These are phyloP conservation scores for Vigna angularis DNA, from an alignment of 306 rosid genomes.

Conservation along the genomic window DNA sequence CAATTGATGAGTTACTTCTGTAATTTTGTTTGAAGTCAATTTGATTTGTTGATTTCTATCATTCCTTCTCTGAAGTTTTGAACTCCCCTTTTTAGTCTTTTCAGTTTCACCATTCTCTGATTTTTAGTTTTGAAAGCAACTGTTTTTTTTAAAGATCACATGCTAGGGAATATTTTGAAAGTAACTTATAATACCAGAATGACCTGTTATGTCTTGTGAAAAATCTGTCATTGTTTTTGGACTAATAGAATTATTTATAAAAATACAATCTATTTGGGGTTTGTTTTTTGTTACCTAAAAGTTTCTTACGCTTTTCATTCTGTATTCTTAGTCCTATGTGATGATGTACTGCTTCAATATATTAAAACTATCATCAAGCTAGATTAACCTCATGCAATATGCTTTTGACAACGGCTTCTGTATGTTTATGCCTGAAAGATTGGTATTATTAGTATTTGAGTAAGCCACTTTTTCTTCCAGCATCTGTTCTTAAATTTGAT, in stretches of 20 bases:
- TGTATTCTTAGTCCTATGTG: neutral
- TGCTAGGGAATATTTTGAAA: neutral
- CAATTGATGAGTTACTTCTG: neutral
- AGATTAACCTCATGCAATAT: neutral
- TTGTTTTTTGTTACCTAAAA: neutral
- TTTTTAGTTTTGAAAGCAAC: constrained; percentile 20
- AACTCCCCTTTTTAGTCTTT: constrained; percentile 21
- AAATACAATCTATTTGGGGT: constrained; percentile 4
- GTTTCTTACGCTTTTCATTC: constrained; percentile 18
- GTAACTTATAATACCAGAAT: constrained; percentile 8
- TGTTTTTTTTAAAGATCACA: neutral
- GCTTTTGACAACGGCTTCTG: constrained; percentile 6
- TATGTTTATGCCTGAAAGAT: constrained; percentile 25
- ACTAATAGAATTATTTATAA: constrained; percentile 1
- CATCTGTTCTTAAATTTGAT: constrained; percentile 77
- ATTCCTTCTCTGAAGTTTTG: constrained; percentile 21
- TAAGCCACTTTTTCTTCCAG: constrained; percentile 52
- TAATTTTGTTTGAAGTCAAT: constrained; percentile 22
- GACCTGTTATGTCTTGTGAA: constrained; percentile 1
- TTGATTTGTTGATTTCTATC: constrained; percentile 20
- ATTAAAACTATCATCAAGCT: constrained; percentile 27
- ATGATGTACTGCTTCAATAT: constrained; percentile 18
- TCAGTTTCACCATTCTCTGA: constrained; percentile 7
- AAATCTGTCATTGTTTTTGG: constrained; percentile 11
- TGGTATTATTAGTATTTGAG: constrained; percentile 39